Base-by-base conservation (phyloP, 1,284 basidiomycete genomes). In the Inonotus obliquus region DNA sequence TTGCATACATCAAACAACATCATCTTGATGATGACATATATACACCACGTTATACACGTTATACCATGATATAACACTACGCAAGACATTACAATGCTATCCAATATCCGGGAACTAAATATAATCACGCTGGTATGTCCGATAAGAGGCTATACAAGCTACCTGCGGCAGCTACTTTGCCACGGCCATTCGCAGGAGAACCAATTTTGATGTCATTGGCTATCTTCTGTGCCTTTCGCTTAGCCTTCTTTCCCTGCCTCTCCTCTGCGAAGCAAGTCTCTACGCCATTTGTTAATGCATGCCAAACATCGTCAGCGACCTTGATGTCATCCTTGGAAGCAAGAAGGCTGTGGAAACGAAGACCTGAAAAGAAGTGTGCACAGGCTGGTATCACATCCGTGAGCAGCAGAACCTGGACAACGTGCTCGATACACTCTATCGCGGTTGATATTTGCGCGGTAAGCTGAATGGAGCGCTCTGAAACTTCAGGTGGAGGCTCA, bases 391-490 rank as follows among this genome's bases (percentile, higher is more conserved):
- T 71, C 0, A 72, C 71, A 14, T 80, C 72, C 17, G 77, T 68
- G 44, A 89, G 72, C 3, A 90, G 75, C 27, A 92, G 73, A 5
- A 81, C 77, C 66, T 91, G 83, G 0, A 81, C 74, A 21, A 91
- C 73, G 21, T 84, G 78, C 29, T 83, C 80, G 39, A 87, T 74
- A 29, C 78, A 77, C 60, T 88, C 84, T 19, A 89, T 69, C 1
- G 86, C 81, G 58, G 81, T 78, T 1, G 84, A 73, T 6, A 85
- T 68, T 67, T 93, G 91, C 0, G 91, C 87, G 47, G 82, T 78
- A 19, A 94, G 78, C 66, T 92, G 88, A 25, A 91, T 76, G 66
- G 86, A 82, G 9, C 91, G 79, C 68, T 87, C 85, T 76, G 54
- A 48, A 58, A 17, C 65, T 60, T 14, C 66, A 66, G 38, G 65